These are phyloP conservation scores for Plasmodium berghei DNA, from an alignment of 169 alveolate species.

Conservation along the genomic window DNA sequence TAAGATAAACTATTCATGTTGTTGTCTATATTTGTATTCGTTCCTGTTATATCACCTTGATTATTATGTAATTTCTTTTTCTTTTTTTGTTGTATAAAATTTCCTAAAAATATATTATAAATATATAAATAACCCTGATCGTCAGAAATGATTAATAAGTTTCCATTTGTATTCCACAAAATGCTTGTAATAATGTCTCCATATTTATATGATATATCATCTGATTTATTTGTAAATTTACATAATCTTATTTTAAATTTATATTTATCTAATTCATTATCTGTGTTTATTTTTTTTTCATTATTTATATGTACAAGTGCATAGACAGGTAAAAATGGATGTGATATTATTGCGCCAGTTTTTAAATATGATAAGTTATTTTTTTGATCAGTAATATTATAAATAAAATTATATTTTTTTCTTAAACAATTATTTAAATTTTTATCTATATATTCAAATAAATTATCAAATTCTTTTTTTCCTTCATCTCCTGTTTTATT, in stretches of 20 bases:
- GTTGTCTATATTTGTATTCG: background rate
- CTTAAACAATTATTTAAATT: constrained; percentile 45
- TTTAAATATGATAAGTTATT: constrained; percentile 15
- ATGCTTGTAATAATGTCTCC: constrained; percentile 33
- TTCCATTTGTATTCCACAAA: constrained; percentile 30
- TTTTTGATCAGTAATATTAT: constrained; percentile 11
- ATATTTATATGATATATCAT: constrained; percentile 32
- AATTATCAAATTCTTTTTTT: constrained; percentile 23
- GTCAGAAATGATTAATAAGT: constrained; percentile 40
- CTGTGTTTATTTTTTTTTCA: constrained; percentile 15
- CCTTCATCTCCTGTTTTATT: background rate
- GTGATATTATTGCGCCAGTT: constrained; percentile 65
- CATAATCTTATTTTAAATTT: constrained; percentile 50
- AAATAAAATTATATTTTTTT: constrained; percentile 34
- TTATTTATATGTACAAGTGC: constrained; percentile 59
- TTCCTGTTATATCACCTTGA: too few species aligned
- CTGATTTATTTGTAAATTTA: constrained; percentile 17
- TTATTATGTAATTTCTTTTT: background rate
- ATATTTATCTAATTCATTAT: constrained; percentile 1
- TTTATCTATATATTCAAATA: constrained; percentile 37
- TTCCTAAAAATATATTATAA: constrained; percentile 54
- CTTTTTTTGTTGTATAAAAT: constrained; percentile 4
- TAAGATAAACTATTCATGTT: background rate
- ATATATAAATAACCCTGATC: constrained; percentile 36
- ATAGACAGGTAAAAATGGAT: constrained; percentile 53